Percentiles rank a stretch among this genome's conserved stretches.
These are phyloP conservation scores for Aulographum hederae DNA, from an alignment of 2,329 filamentous ascomycete species.

Conservation along the genomic window DNA sequence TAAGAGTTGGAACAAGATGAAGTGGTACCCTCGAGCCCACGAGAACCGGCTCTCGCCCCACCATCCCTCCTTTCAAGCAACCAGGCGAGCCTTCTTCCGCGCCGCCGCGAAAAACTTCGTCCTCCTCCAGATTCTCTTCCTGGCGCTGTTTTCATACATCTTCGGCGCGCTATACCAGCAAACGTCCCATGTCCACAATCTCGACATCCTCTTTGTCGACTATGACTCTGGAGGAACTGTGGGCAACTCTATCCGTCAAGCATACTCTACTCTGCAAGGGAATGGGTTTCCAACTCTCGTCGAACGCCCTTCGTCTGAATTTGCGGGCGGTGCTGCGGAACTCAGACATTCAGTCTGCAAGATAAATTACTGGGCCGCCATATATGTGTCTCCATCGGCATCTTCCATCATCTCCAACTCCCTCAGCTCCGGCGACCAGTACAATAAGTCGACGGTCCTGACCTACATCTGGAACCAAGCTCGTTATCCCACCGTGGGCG, in stretches of 20 bases:
- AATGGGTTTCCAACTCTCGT: constrained; percentile 9
- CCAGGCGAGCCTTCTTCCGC: constrained; percentile 1
- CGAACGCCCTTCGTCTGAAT: constrained; percentile 7
- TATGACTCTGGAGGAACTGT: constrained; percentile 12
- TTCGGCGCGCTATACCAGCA: constrained; percentile 3
- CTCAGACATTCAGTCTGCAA: constrained; percentile 11
- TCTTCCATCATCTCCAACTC: constrained; percentile 19
- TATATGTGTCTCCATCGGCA: constrained; percentile 14
- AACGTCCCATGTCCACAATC: constrained; percentile 12
- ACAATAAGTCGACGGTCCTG: constrained; percentile 18
- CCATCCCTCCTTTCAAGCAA: background rate
- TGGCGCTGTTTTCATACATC: constrained; percentile 4
- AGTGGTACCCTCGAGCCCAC: too few species aligned
- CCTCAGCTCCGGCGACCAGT: constrained; percentile 14
- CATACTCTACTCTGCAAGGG: constrained; percentile 10
- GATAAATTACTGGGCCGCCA: constrained; percentile 13
- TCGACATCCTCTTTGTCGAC: constrained; percentile 13
- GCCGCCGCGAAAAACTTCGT: constrained; percentile 2
- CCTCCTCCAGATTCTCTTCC: constrained; percentile 4
- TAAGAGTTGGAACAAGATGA: too few species aligned
- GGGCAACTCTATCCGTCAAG: constrained; percentile 8
- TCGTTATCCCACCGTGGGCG: constrained; percentile 21
- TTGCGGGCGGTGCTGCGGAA: constrained; percentile 3
- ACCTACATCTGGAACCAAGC: constrained; percentile 28
- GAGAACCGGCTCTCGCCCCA: too few species aligned